Percentiles rank a stretch among this genome's conserved stretches.
phyloP scores from a whole-genome alignment of 1,284 basidiomycete genomes.

The Rhodotorula glutinis region DNA sequence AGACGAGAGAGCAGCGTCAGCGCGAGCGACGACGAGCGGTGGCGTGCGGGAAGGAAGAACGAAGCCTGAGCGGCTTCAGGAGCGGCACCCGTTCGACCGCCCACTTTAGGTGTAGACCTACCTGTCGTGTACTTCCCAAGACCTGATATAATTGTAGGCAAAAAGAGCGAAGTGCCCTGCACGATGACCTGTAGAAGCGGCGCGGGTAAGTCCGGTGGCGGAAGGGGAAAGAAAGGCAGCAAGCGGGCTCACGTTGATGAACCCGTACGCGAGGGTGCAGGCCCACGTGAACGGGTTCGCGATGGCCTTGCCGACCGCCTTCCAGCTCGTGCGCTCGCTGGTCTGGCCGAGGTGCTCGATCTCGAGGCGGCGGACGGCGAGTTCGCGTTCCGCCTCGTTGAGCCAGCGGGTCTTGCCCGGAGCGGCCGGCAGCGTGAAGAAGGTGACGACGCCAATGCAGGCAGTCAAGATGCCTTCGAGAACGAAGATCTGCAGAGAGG shows the following conservation, averaged over 20 bases:
- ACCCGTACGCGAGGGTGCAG: constrained; percentile 39
- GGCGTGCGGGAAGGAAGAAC: too few species aligned
- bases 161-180: constrained; percentile 37
- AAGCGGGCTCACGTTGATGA: constrained; percentile 40
- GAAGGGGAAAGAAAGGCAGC: background rate
- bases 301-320: constrained; percentile 31
- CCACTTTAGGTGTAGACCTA: too few species aligned
- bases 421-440: constrained; percentile 46
- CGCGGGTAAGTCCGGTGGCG: background rate
- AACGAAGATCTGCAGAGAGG: background rate
- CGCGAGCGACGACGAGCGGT: too few species aligned
- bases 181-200: constrained; percentile 23
- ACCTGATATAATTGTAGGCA: constrained; percentile 42
- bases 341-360: constrained; percentile 33
- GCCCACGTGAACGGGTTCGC: constrained; percentile 26
- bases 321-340: constrained; percentile 40
- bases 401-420: constrained; percentile 47
- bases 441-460: constrained; percentile 42
- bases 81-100: too few species aligned
- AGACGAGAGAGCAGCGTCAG: background rate
- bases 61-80: too few species aligned
- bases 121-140: constrained; percentile 19
- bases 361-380: constrained; percentile 35
- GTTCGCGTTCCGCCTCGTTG: constrained; percentile 44
- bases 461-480: constrained; percentile 1